Percentiles rank a stretch among this genome's conserved stretches.
Evolutionary conservation across 2,329 filamentous ascomycete species (phyloP).

Genomic region (Chalara sp.): DNA sequence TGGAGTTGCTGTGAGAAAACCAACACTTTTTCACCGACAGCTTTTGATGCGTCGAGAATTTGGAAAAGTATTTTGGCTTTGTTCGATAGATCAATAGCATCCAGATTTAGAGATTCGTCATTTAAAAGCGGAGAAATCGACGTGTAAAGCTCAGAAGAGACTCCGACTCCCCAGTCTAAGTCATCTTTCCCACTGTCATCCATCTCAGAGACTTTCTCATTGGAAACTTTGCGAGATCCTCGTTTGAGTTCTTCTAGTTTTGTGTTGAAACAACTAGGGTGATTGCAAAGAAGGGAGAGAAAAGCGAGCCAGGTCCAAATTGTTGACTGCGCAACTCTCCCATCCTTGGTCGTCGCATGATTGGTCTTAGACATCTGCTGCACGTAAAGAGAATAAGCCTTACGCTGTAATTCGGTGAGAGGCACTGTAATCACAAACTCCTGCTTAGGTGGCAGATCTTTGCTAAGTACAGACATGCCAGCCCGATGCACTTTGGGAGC

Average conservation of each 20-base stretch:
- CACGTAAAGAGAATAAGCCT: slow-evolving; percentile 52
- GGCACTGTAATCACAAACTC: slow-evolving; percentile 77
- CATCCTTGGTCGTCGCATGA: slow-evolving; percentile 21
- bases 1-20: slow-evolving; percentile 71
- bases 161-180: slow-evolving; percentile 20
- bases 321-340: slow-evolving; percentile 32
- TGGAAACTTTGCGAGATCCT: slow-evolving; percentile 14
- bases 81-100: slow-evolving; percentile 50
- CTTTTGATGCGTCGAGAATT: slow-evolving; percentile 61
- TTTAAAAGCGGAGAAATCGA: slow-evolving; percentile 31
- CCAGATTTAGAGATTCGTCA: slow-evolving; percentile 22
- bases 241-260: slow-evolving; percentile 38
- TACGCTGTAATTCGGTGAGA: slow-evolving; percentile 57
- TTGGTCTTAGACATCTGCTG: slow-evolving; percentile 25
- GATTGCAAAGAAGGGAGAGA: slow-evolving; percentile 49
- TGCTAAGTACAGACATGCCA: slow-evolving; percentile 60
- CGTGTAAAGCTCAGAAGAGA: slow-evolving; percentile 24
- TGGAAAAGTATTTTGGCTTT: slow-evolving; percentile 61
- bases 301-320: slow-evolving; percentile 48
- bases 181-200: not conserved
- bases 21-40: slow-evolving; percentile 64
- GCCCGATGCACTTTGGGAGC: slow-evolving; percentile 72
- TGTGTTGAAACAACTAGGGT: slow-evolving; percentile 39
- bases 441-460: slow-evolving; percentile 64
- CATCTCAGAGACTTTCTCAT: not conserved